These are phyloP conservation scores for Dendrocalamus sinicus DNA, from an alignment of 176 grass and related monocot genomes.

Conservation along the genomic window DNA sequence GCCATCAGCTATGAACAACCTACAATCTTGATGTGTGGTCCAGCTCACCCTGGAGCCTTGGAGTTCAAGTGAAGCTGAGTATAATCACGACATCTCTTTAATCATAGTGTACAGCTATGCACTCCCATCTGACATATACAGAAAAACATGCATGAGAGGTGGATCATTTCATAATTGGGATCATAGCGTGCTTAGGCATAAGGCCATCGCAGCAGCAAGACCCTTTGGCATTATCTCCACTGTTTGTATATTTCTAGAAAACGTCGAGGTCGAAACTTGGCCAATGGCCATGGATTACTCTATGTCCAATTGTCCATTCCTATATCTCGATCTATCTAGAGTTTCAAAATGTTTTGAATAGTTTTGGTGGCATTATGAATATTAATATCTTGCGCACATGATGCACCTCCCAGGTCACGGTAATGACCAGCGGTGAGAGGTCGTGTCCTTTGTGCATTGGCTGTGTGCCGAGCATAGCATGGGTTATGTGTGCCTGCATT, in stretches of 20 bases:
- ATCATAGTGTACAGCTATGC: constrained; percentile 34
- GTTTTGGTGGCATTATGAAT: constrained; percentile 13
- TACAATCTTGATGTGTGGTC: constrained; percentile 3
- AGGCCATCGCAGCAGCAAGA: not conserved
- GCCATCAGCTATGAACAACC: constrained; percentile 2
- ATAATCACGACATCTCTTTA: constrained; percentile 31
- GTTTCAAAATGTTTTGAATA: constrained; percentile 52
- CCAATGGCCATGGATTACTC: not conserved
- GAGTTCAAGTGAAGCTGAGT: constrained; percentile 52
- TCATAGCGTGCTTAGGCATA: not conserved
- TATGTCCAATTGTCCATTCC: constrained; percentile 10
- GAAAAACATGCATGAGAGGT: constrained; percentile 16
- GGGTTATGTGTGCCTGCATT: constrained; percentile 38
- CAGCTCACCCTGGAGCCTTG: constrained; percentile 42
- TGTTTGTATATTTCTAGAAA: not conserved
- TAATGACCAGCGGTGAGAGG: constrained; percentile 16
- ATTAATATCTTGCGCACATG: constrained; percentile 33
- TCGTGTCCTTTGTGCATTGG: not conserved
- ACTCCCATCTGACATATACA: not conserved
- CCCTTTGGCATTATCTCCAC: not conserved
- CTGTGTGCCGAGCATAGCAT: not conserved
- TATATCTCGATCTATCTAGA: constrained; percentile 19
- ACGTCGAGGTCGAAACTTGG: not conserved
- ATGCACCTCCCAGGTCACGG: constrained; percentile 16
- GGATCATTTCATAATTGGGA: not conserved